Conservation (phyloP, 1,139 yeast genomes). For the Scheffersomyces lignicola region DNA sequence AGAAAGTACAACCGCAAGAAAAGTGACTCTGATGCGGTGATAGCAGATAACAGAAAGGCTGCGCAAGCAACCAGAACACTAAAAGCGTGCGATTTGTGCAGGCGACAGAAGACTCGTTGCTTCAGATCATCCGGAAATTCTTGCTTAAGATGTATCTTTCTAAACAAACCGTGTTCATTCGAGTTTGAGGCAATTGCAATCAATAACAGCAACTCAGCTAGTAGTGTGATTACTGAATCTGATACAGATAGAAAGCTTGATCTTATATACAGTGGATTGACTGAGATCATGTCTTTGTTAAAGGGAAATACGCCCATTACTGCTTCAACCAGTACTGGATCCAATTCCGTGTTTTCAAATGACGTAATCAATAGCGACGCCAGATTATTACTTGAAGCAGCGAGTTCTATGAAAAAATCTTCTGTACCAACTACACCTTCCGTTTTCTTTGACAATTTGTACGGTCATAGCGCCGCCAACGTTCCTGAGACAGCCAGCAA, state of each 20-base stretch:
- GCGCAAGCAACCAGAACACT: conserved; percentile 48
- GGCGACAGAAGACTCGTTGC: conserved; percentile 65
- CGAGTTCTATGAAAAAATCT: conserved; percentile 22
- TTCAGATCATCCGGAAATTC: conserved; percentile 48
- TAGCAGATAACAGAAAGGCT: conserved; percentile 17
- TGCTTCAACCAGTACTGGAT: neutral
- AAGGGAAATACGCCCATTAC: too few relatives aligned
- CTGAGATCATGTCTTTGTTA: conserved; percentile 28
- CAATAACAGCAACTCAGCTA: neutral
- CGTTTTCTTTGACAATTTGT: conserved; percentile 2
- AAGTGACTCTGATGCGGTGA: neutral
- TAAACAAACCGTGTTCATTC: conserved; percentile 54
- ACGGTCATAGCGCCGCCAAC: neutral
- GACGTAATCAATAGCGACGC: conserved; percentile 22
- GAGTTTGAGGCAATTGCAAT: conserved; percentile 20
- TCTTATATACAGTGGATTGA: conserved; percentile 32
- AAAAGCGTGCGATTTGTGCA: conserved; percentile 59
- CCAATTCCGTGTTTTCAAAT: neutral
- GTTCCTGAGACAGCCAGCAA: neutral
- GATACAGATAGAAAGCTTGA: conserved; percentile 20
- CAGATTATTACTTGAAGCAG: conserved; percentile 26
- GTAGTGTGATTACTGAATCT: conserved; percentile 4
- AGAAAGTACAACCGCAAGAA: neutral
- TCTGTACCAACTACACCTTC: conserved; percentile 5
- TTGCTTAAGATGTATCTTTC: conserved; percentile 57